phyloP scores from a whole-genome alignment of 1,139 yeast genomes.

The Geotrichum candidum region DNA sequence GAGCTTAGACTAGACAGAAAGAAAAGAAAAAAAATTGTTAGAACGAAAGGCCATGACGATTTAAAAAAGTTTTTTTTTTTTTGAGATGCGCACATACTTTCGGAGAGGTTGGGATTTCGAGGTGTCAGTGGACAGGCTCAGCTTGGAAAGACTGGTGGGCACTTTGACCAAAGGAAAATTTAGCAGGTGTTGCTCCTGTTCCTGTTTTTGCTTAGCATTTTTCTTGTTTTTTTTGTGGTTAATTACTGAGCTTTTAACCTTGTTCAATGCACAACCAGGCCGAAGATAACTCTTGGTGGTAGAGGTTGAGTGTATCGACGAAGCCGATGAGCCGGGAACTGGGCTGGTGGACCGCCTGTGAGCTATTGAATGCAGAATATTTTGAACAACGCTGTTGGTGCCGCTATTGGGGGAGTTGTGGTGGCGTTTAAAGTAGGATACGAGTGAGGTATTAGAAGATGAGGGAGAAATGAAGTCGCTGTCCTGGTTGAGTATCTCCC shows the following conservation, averaged over 20 bases:
- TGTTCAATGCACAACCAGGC: neutral
- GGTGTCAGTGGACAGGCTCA: neutral
- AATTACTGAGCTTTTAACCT: constrained; percentile 9
- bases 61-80: too few relatives aligned
- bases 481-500: neutral
- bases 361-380: neutral
- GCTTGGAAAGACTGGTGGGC: neutral
- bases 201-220: neutral
- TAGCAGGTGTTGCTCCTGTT: neutral
- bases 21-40: neutral
- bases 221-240: constrained; percentile 4
- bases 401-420: neutral
- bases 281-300: neutral
- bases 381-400: neutral
- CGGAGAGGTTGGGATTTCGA: neutral
- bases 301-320: neutral
- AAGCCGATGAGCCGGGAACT: neutral
- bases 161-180: neutral
- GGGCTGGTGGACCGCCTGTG: neutral
- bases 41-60: neutral
- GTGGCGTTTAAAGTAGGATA: constrained; percentile 6
- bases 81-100: neutral
- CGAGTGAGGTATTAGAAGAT: constrained; percentile 9
- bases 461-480: constrained; percentile 10
- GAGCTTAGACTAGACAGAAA: neutral